phyloP scores from a whole-genome alignment of 306 rosid species.

The Astragalus glycyphyllos region DNA sequence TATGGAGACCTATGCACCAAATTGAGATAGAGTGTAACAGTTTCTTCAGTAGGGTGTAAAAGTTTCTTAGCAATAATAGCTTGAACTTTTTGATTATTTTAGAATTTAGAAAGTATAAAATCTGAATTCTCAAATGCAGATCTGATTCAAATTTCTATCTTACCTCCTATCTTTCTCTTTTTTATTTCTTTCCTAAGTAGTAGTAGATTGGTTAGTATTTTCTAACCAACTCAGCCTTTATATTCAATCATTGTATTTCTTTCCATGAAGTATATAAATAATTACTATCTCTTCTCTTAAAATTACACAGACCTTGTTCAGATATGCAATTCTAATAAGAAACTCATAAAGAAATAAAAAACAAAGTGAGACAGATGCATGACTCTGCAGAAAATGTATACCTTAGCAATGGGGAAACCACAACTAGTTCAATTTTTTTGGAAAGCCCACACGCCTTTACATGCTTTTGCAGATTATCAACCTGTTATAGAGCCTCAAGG shows the following conservation, averaged over 20 bases:
- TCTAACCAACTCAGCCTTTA: background rate
- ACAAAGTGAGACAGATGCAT: conserved; percentile 17
- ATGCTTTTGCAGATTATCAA: conserved; percentile 72
- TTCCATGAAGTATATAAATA: background rate
- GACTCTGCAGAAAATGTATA: conserved; percentile 39
- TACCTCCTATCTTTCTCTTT: background rate
- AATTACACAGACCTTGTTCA: background rate
- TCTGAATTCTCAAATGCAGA: background rate
- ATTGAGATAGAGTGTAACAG: background rate
- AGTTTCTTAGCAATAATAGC: background rate
- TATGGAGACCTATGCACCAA: background rate
- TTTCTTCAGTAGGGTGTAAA: background rate
- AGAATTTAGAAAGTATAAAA: background rate
- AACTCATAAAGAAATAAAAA: background rate
- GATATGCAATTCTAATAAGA: conserved; percentile 18
- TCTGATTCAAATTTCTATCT: background rate
- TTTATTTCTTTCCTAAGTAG: conserved; percentile 6
- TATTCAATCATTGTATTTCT: background rate
- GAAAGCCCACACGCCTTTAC: conserved; percentile 68
- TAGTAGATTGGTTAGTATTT: background rate
- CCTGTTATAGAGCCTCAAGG: conserved; percentile 51
- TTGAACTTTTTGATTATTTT: background rate
- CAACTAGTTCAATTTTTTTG: conserved; percentile 68
- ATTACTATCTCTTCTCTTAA: background rate
- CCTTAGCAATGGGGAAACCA: conserved; percentile 86